A percentile compares a stretch with the other conserved stretches of the same genome.
Evolutionary conservation across 345 rosid species (phyloP).

Genomic region (Lumnitzera littorea): DNA sequence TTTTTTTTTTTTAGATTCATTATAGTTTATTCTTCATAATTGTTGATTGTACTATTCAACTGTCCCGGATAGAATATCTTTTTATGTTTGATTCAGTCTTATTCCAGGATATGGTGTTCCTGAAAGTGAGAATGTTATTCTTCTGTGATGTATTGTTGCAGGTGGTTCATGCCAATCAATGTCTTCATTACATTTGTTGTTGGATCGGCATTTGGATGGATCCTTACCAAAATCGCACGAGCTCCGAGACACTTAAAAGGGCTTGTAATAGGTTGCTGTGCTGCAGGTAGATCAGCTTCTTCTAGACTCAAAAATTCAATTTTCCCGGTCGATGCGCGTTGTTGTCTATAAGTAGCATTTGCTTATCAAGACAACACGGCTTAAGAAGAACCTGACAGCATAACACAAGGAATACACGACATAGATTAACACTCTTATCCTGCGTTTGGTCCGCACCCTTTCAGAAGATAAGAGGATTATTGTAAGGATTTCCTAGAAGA

Average conservation of each 20-base stretch:
- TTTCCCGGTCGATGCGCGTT: not conserved
- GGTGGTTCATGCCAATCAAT: slow-evolving; percentile 62
- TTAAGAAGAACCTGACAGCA: too few relatives aligned
- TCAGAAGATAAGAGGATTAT: too few relatives aligned
- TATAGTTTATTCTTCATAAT: not conserved
- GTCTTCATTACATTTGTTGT: slow-evolving; percentile 27
- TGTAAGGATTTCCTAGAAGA: too few relatives aligned
- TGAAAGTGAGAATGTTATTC: not conserved
- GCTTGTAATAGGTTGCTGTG: slow-evolving; percentile 45
- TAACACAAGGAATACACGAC: too few relatives aligned
- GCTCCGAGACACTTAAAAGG: slow-evolving; percentile 41
- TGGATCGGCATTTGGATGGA: slow-evolving; percentile 45
- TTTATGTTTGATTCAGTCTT: not conserved
- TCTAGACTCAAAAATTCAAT: not conserved
- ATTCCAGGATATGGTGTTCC: not conserved
- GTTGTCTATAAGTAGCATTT: not conserved
- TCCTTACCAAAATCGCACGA: slow-evolving; percentile 27
- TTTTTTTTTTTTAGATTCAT: not conserved
- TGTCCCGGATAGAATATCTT: too few relatives aligned
- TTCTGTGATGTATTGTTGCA: not conserved
- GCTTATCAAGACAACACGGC: not conserved
- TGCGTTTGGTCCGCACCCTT: too few relatives aligned
- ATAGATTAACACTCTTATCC: too few relatives aligned
- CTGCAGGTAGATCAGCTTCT: slow-evolving; percentile 26
- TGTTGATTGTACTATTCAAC: too few relatives aligned